phyloP scores from a whole-genome alignment of 2,329 filamentous ascomycete species.

The Scytalidium lignicola region DNA sequence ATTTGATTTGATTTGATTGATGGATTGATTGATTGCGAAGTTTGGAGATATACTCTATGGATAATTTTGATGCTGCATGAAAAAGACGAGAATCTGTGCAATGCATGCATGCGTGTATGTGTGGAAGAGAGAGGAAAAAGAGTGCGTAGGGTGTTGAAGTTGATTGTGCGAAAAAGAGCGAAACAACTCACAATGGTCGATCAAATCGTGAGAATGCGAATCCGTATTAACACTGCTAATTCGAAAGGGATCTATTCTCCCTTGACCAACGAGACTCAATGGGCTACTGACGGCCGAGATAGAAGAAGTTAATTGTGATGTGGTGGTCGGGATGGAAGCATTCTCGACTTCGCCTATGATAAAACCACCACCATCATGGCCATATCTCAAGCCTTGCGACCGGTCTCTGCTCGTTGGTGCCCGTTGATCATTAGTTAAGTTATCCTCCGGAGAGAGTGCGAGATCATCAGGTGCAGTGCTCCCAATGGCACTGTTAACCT shows the following conservation, averaged over 20 bases:
- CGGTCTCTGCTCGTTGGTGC: not conserved
- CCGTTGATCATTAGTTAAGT: not conserved
- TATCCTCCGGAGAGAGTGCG: not conserved
- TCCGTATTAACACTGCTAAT: not conserved
- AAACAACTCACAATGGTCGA: slow-evolving; percentile 8
- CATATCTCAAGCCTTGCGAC: not conserved
- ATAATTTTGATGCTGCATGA: too few species aligned
- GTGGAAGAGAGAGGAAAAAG: too few species aligned
- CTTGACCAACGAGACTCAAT: not conserved
- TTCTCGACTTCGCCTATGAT: not conserved
- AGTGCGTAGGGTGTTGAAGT: not conserved
- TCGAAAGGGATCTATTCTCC: slow-evolving; percentile 1
- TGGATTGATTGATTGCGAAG: too few species aligned
- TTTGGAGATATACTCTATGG: too few species aligned
- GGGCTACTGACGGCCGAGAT: not conserved
- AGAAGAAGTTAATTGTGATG: too few species aligned
- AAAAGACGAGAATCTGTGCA: too few species aligned
- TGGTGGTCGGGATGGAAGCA: too few species aligned
- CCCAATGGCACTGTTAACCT: not conserved
- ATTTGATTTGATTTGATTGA: too few species aligned
- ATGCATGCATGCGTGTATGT: too few species aligned
- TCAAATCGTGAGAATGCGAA: slow-evolving; percentile 3
- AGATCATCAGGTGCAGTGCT: not conserved
- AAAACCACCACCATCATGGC: not conserved
- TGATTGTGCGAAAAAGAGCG: too few species aligned